Evolutionary conservation across 2,329 filamentous ascomycete species (phyloP), one percentile per base, ranked within the genome.

Genomic region (Diaporthe eres): DNA sequence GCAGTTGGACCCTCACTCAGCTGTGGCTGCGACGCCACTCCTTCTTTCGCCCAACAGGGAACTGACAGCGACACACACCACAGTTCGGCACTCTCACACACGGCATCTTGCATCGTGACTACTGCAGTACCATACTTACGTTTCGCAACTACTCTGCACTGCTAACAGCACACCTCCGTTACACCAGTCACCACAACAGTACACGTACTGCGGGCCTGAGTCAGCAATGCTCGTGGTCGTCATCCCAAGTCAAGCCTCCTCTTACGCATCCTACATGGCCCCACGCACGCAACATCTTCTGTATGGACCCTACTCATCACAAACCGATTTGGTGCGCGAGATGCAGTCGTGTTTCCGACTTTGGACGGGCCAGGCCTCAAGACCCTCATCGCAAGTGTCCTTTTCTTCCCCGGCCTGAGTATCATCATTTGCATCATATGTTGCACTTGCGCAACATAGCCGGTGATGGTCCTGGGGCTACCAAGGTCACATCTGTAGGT

Each of bases 251-350:
- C 65, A 19, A 42, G 9, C 2, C n/a, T 25, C 31, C n/a, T 28
- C 22, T n/a, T n/a, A 53, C 47, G n/a, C 28, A 9, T 51, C 31
- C 44, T 25, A 15, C 7, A 34, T 28, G 47, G 47, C 31, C 47
- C 65, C 65, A 68, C 47, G 44, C 22, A 68, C 31, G 65, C 47
- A 39, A 68, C 65, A 25, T 39, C 17, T 28, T 28, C 65, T 37
- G 65, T 53, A 68, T 53, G 65, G 47, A 19, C 65, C 47, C 44
- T 39, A 19, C 47, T 68, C 47, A 53, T 53, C 65, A 53, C 47
- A 68, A 49, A 39, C 47, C 19, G 65, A 25, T 25, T 19, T 22
- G 9, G 28, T 34, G 17, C 28, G 8, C 63, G 28, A 68, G 63
- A 15, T 53, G 47, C 47, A 68, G 28, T 15, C 22, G 47, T 37